phyloP scores from a whole-genome alignment of 2,329 filamentous ascomycete genomes.

The Phyllosticta citrichinensis region DNA sequence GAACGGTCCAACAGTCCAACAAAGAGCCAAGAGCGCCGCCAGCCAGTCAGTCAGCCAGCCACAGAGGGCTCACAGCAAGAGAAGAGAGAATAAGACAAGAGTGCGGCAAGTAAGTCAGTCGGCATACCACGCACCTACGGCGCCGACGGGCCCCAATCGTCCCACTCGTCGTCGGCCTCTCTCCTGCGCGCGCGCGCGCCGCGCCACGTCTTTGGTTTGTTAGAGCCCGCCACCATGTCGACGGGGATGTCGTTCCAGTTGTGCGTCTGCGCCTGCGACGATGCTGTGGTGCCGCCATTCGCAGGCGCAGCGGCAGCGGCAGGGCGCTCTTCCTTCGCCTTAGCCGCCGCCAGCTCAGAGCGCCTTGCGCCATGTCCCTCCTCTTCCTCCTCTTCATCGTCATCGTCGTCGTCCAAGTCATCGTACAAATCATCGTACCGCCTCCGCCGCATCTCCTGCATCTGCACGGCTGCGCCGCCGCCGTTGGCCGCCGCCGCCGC shows the following conservation, averaged over 20 bases:
- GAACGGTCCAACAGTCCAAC: too few relatives aligned
- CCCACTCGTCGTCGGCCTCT: slow-evolving; percentile 7
- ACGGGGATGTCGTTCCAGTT: slow-evolving; percentile 43
- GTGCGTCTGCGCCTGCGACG: slow-evolving; percentile 14
- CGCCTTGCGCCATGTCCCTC: slow-evolving; percentile 12
- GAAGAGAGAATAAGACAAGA: too few relatives aligned
- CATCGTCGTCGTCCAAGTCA: slow-evolving; percentile 8
- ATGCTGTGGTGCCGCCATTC: slow-evolving; percentile 3
- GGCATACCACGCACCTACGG: too few relatives aligned
- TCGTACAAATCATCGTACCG: background rate
- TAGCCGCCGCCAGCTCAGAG: slow-evolving; percentile 25
- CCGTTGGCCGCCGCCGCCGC: slow-evolving; percentile 19
- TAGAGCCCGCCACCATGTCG: slow-evolving; percentile 25
- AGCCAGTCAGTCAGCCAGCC: too few relatives aligned
- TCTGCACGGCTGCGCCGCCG: slow-evolving; percentile 20
- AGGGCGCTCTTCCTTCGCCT: slow-evolving; percentile 16
- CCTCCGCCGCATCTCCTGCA: slow-evolving; percentile 28
- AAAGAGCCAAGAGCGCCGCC: too few relatives aligned
- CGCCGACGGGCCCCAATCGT: slow-evolving; percentile 3
- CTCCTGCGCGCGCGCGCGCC: background rate
- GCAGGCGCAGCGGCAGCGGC: slow-evolving; percentile 1
- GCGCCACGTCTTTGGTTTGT: background rate
- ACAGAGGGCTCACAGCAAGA: too few relatives aligned
- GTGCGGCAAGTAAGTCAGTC: too few relatives aligned
- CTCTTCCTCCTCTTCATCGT: slow-evolving; percentile 26